A percentile compares a stretch with the other conserved stretches of the same genome.
Conservation (phyloP, 1,139 yeast genomes). For the Candida sojae region DNA sequence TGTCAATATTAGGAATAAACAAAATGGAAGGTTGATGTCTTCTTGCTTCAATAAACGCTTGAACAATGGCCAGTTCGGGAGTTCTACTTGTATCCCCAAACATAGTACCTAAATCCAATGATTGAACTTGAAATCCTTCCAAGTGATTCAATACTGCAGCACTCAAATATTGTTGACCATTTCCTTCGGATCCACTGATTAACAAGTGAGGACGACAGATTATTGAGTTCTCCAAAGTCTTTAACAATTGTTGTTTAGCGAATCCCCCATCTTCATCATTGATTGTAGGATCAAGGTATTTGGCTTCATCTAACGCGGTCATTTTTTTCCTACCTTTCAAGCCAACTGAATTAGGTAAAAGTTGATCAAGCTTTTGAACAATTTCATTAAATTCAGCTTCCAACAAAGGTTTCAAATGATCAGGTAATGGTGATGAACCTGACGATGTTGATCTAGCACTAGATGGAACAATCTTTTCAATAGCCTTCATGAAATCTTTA, state of each 20-base stretch:
- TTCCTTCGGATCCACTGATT: conserved; percentile 74
- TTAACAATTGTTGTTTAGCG: conserved; percentile 61
- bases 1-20: conserved; percentile 80
- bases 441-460: conserved; percentile 83
- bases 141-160: conserved; percentile 79
- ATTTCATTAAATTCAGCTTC: conserved; percentile 49
- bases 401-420: conserved; percentile 65
- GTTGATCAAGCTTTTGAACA: conserved; percentile 48
- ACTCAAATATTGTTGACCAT: conserved; percentile 86
- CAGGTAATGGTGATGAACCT: conserved; percentile 79
- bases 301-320: conserved; percentile 69
- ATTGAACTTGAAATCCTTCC: conserved; percentile 90
- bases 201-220: conserved; percentile 81
- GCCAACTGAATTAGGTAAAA: conserved; percentile 59
- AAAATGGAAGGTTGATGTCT: conserved; percentile 89
- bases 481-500: conserved; percentile 82
- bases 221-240: conserved; percentile 61
- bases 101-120: conserved; percentile 76
- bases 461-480: conserved; percentile 88
- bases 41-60: conserved; percentile 83
- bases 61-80: conserved; percentile 83
- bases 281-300: conserved; percentile 59
- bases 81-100: conserved; percentile 81
- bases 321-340: conserved; percentile 41
- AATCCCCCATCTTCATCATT: conserved; percentile 69